phyloP scores from a whole-genome alignment of 345 rosid species.

The Brassica napus region Da-Ae NC_063434.1:29971501-29972000 shows the following conservation, averaged over 20 bases:
- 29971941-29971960: slow-evolving; percentile 81
- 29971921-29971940: slow-evolving; percentile 97
- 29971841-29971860: slow-evolving; percentile 98
- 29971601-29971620: slow-evolving; percentile 75
- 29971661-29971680: slow-evolving; percentile 68
- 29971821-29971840: slow-evolving; percentile 93
- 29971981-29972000: slow-evolving; percentile 98
- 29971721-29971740: slow-evolving; percentile 77
- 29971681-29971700: slow-evolving; percentile 80
- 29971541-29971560: slow-evolving; percentile 90
- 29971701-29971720: slow-evolving; percentile 71
- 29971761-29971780: slow-evolving; percentile 98
- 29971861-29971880: slow-evolving; percentile 97
- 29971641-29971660: slow-evolving; percentile 75
- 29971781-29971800: slow-evolving; percentile 90
- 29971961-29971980: slow-evolving; percentile 81
- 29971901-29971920: slow-evolving; percentile 98
- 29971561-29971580: slow-evolving; percentile 85
- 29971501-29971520: slow-evolving; percentile 99
- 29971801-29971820: slow-evolving; percentile 96
- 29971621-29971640: slow-evolving; percentile 75
- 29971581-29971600: slow-evolving; percentile 88
- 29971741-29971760: slow-evolving; percentile 84
- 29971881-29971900: slow-evolving; percentile 94
- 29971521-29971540: slow-evolving; percentile 88